Conservation (phyloP, 2,329 filamentous ascomycete species). For the Claviceps quebecensis region DNA sequence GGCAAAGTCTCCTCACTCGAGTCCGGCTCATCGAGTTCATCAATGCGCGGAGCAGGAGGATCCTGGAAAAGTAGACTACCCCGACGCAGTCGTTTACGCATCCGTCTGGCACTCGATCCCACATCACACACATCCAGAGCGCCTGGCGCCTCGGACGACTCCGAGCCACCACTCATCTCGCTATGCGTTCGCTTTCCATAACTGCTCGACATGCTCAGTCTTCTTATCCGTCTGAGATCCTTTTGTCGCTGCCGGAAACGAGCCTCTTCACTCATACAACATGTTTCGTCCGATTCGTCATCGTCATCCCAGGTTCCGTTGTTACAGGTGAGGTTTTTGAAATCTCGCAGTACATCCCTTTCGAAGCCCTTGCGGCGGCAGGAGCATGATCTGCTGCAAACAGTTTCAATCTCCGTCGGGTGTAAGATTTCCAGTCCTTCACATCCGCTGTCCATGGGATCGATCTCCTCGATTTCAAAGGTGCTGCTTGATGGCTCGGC, state of each 20-base stretch:
- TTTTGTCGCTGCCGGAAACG: conserved; percentile 27
- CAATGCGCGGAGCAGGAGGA: conserved; percentile 34
- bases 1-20: conserved; percentile 35
- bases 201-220: conserved; percentile 38
- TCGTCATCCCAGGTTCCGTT: conserved; percentile 24
- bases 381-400: conserved; percentile 27
- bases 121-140: conserved; percentile 26
- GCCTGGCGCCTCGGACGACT: conserved; percentile 25
- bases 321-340: conserved; percentile 32
- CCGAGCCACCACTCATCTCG: conserved; percentile 39
- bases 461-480: conserved; percentile 33
- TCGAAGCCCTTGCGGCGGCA: conserved; percentile 25
- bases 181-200: conserved; percentile 41
- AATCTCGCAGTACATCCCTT: conserved; percentile 27
- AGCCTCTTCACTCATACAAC: conserved; percentile 22
- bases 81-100: conserved; percentile 32
- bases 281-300: conserved; percentile 19
- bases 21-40: conserved; percentile 39
- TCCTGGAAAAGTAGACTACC: conserved; percentile 35
- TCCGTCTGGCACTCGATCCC: conserved; percentile 33
- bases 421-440: conserved; percentile 28
- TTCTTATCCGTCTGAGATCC: conserved; percentile 28
- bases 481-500: conserved; percentile 9
- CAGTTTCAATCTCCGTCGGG: conserved; percentile 33
- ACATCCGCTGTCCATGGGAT: conserved; percentile 29